phyloP scores from a whole-genome alignment of 805 yeast species.

The Candida alai region DNA sequence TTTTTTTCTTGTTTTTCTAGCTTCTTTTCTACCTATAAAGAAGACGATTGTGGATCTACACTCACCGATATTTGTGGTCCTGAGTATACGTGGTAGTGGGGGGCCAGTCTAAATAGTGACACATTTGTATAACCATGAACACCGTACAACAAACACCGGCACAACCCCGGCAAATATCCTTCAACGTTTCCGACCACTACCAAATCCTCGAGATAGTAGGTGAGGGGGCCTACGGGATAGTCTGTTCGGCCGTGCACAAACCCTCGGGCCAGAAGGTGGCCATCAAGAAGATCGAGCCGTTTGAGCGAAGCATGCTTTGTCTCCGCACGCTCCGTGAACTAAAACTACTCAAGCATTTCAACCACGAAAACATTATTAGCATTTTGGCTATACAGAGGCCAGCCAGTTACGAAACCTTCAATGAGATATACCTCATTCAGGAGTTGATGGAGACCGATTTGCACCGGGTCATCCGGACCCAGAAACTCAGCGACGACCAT shows the following conservation, averaged over 20 bases:
- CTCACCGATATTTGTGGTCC: too few species aligned
- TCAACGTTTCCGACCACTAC: slow-evolving; percentile 85
- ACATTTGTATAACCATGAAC: too few species aligned
- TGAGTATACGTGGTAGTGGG: too few species aligned
- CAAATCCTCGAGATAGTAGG: slow-evolving; percentile 84
- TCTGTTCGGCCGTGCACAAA: slow-evolving; percentile 81
- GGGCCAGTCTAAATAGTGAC: too few species aligned
- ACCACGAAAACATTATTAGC: slow-evolving; percentile 89
- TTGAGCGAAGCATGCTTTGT: slow-evolving; percentile 84
- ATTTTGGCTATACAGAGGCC: slow-evolving; percentile 90
- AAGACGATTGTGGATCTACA: too few species aligned
- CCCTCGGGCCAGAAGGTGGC: slow-evolving; percentile 91
- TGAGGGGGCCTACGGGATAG: slow-evolving; percentile 96
- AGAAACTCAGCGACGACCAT: slow-evolving; percentile 84
- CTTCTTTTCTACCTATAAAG: too few species aligned
- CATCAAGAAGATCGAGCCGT: slow-evolving; percentile 90
- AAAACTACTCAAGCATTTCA: slow-evolving; percentile 82
- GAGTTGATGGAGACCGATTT: slow-evolving; percentile 87
- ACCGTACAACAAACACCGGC: background rate
- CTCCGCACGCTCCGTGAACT: slow-evolving; percentile 85
- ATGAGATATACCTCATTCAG: slow-evolving; percentile 85
- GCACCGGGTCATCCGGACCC: slow-evolving; percentile 78
- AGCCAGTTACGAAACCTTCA: slow-evolving; percentile 64
- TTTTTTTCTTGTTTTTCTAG: too few species aligned
- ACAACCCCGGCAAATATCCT: slow-evolving; percentile 43